Evolutionary conservation across 2,329 filamentous ascomycete genomes (phyloP), one percentile per base, ranked within the genome.

Genomic region (Epicoccum sorghinum): DNA sequence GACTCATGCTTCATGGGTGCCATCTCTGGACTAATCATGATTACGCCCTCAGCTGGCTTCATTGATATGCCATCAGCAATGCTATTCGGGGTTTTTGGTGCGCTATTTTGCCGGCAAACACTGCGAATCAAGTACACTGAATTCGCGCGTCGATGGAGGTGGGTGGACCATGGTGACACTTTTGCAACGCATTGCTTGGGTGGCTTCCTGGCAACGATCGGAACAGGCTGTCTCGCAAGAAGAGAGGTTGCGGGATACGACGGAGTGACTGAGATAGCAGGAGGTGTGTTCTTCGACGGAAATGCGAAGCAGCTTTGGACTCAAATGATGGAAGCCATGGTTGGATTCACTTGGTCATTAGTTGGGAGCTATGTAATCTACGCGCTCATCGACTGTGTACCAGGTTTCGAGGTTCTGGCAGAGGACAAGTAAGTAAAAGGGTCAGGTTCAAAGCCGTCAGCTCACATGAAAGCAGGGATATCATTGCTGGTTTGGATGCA

Each of bases 151-250:
- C 66, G 72, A 3, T 77, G 75, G 68, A 70, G 77, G 30, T 84
- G 80, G 81, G 81, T 83, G 0, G 81, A 83, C 57, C 82, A 82
- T 55, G 81, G 80, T 1, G 81, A 83, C 62, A 83, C 80, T 0
- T 83, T 83, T 61, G 82, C 81, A 4, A 83, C 80, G 4, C 81
- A 83, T 55, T 83, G 81, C 58, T 69, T 83, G 9, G 81, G 81
- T 14, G 81, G 81, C 0, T 70, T 83, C 5, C 64, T 80, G 0
- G 81, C 79, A 0, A 83, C 81, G 0, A 76, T 83, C 10, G 74
- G 75, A 4, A 83, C 81, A 0, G 81, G 81, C 0, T 69, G 82
- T 14, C 82, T 83, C 64, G 81, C 80, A 2, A 71, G 73, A 37
- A 81, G 79, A 54, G 75, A 81, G 41, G 79, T 83, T 4, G 81